Base-by-base conservation (phyloP, 805 yeast genomes). In the Zygoascus flipseniorum region DNA sequence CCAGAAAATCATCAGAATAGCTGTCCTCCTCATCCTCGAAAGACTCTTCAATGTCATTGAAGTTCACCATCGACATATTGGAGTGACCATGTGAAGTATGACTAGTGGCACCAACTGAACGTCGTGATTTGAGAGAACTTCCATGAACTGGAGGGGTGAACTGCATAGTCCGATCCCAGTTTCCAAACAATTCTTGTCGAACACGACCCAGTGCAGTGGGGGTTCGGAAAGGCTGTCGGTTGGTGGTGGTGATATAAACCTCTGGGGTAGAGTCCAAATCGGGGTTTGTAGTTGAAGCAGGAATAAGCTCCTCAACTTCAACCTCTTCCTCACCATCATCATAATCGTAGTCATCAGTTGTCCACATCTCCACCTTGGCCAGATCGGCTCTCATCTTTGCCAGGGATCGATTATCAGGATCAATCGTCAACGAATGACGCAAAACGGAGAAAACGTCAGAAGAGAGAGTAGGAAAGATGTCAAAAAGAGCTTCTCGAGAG, bases 401-500 rank as follows among this genome's bases (percentile, higher is more conserved):
- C 55, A 92, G 72, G 62, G 83, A 83, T 63, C 98, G 81, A 69
- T 90, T 88, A 28, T 77, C 76, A 0, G 98, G 98, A 70, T 90
- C 96, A 54, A 92, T 78, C 11, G 95, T 84, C 53, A 92, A 74
- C 56, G 86, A 77, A 59, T 80, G 79, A 54, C 96, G 78, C 64
- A 90, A 76, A 0, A 87, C 95, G n/a, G 85, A 80, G 65, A 89
- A 92, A 62, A 89, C 77, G 64, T 89, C 97, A 51, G 80, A 82
- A 51, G 93, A 81, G 89, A 92, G 84, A 4, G 89, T 74, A 16
- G 96, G 89, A 67, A 90, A 92, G 43, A 89, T 86, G 70, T 92
- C 98, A 70, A 89, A 89, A 47, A 92, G 72, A 1, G 95, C 85
- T 68, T 92, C 97, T 60, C 97, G 79, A 62, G 87, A 86, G 35